phyloP scores from a whole-genome alignment of 108 stramenopile genomes.

The Cyclotella choctawhatcheeana region DNA sequence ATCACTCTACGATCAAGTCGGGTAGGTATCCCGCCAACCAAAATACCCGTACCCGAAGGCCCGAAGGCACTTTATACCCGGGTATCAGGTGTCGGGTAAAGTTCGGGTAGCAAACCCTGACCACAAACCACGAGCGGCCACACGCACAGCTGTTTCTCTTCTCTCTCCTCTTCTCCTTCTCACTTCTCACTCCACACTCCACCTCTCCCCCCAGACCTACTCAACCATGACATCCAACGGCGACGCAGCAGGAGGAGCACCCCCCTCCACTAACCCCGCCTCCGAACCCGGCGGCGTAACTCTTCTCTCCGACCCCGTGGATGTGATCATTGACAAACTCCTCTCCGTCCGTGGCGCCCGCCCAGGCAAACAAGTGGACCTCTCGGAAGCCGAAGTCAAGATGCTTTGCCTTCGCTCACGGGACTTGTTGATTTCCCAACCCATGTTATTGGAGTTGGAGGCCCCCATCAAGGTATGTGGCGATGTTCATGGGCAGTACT shows the following conservation, averaged over 20 bases:
- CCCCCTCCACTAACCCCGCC: constrained; percentile 18
- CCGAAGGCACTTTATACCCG: no score
- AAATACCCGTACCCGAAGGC: no score
- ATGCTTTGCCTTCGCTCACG: constrained; percentile 93
- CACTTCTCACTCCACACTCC: not conserved
- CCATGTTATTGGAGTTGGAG: constrained; percentile 98
- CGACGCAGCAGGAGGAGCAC: constrained; percentile 56
- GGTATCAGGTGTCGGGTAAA: no score
- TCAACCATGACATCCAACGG: constrained; percentile 51
- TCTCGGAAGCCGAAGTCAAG: constrained; percentile 92
- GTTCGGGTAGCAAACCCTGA: no score
- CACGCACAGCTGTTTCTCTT: no score
- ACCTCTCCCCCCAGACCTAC: not conserved
- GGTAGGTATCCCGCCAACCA: no score
- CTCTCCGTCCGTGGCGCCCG: constrained; percentile 88
- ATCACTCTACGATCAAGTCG: no score
- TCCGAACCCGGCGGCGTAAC: constrained; percentile 48
- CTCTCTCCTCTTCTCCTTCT: no score
- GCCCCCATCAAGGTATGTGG: constrained; percentile 99
- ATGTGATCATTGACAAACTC: constrained; percentile 91
- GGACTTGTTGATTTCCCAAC: constrained; percentile 95
- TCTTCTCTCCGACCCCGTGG: constrained; percentile 84
- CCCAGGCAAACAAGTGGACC: constrained; percentile 90
- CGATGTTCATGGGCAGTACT: constrained; percentile 97
- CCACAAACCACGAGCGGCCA: no score